Evolutionary conservation across 345 rosid genomes (phyloP).

Genomic region (Citrus maxima): DNA sequence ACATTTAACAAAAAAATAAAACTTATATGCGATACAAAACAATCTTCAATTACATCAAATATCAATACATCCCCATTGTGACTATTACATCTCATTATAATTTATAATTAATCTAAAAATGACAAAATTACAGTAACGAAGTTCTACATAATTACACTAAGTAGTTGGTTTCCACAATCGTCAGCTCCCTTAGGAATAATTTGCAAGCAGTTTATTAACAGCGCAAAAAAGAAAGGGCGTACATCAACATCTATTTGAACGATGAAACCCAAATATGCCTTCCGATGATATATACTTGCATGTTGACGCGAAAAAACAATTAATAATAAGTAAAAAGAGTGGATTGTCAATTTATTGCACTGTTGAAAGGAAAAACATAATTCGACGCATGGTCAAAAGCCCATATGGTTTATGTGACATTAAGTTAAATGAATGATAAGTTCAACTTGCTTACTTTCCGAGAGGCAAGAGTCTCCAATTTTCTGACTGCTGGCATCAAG

Average conservation of each 20-base stretch:
- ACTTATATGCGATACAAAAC: no score
- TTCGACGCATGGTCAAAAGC: neutral
- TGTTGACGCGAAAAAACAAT: conserved; percentile 40
- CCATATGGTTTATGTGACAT: neutral
- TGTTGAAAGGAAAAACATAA: neutral
- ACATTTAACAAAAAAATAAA: no score
- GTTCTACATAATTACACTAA: no score
- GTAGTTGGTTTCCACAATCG: no score
- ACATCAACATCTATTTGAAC: conserved; percentile 70
- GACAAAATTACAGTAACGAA: no score
- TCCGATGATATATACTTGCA: conserved; percentile 64
- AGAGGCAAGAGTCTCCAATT: conserved; percentile 67
- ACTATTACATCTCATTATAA: no score
- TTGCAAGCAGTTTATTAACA: conserved; percentile 44
- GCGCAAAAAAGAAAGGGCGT: conserved; percentile 63
- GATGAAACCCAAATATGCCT: conserved; percentile 75
- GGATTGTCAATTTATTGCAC: neutral
- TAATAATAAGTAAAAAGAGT: neutral
- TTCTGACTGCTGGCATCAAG: conserved; percentile 83
- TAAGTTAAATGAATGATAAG: conserved; percentile 1
- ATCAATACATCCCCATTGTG: no score
- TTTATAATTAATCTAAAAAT: no score
- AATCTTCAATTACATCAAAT: no score
- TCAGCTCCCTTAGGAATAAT: no score
- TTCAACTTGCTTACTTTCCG: conserved; percentile 55